Base-by-base conservation (phyloP, 2,329 filamentous ascomycete species). In the Aureobasidium sp. region DNA sequence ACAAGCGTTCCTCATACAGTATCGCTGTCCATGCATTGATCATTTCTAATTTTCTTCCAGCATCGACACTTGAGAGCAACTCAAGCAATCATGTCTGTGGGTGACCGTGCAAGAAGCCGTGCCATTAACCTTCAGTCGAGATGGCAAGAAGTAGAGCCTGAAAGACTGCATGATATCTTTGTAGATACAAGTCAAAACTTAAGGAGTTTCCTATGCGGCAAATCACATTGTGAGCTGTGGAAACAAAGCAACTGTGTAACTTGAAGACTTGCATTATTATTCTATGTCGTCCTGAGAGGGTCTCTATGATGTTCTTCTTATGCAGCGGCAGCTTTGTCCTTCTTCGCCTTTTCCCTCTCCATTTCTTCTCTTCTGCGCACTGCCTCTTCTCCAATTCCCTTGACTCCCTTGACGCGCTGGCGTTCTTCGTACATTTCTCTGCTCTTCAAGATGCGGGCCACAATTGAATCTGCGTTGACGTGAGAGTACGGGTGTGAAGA, bases 391-490 rank as follows among this genome's bases (percentile, higher is more conserved):
- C 85, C 83, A 52, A 87, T 82, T 0, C 87, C 87, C 78, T 99
- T 99, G 67, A 91, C 84, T 12, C 92, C 89, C 79, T 99, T 99
- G 68, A 88, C 86, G 58, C 89, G 82, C 79, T 99, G 94, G 64
- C 94, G 82, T 69, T 91, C 94, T 77, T 97, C 93, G 74, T 97
- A 99, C 71, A 90, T 83, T 63, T 88, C 87, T 37, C 92, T 82
- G 70, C 90, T 92, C 74, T 87, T 89, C 80, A 97, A 81, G 72
- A 99, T 99, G 36, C 94, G 82, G 67, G 88, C 84, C 52, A 99
- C 92, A 68, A 99, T 97, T 68, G 94, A 88, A 3, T 87, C 91
- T 0, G 93, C 91, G 74, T 97, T 97, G 66, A 97, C 91, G 64
- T 91, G 82, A 66, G 89, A 83, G 73, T 93, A 99, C 23, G 84